Evolutionary conservation across 805 yeast genomes (phyloP).

Genomic region (Priceomyces fermenticarens): DNA sequence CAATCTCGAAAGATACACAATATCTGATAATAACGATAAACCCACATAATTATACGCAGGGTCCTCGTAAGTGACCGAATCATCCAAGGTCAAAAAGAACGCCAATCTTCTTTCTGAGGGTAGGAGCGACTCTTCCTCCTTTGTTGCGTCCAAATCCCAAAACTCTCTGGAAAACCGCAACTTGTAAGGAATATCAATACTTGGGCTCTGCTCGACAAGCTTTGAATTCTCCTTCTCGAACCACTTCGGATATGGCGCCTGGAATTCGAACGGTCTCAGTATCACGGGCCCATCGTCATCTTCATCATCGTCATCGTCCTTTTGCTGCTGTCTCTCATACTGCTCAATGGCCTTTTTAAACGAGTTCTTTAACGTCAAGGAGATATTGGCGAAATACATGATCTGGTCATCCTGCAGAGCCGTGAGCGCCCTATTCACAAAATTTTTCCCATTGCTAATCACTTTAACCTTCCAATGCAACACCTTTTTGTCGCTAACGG

Average conservation of each 20-base stretch:
- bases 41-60: slow-evolving; percentile 46
- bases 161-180: slow-evolving; percentile 33
- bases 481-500: slow-evolving; percentile 11
- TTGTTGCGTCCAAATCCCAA: slow-evolving; percentile 24
- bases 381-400: slow-evolving; percentile 26
- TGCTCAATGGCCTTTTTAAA: slow-evolving; percentile 13
- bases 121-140: slow-evolving; percentile 19
- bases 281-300: slow-evolving; percentile 25
- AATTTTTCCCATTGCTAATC: slow-evolving; percentile 34
- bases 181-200: slow-evolving; percentile 13
- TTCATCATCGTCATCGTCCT: slow-evolving; percentile 21
- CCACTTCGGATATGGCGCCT: slow-evolving; percentile 33
- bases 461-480: slow-evolving; percentile 30
- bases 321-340: slow-evolving; percentile 20
- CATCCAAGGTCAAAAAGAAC: slow-evolving; percentile 22
- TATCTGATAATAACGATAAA: slow-evolving; percentile 57
- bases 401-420: slow-evolving; percentile 26
- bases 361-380: slow-evolving; percentile 33
- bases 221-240: slow-evolving; percentile 14
- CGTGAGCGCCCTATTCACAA: slow-evolving; percentile 28
- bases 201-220: slow-evolving; percentile 12
- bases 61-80: slow-evolving; percentile 14
- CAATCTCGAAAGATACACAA: slow-evolving; percentile 49
- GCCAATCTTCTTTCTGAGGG: slow-evolving; percentile 24
- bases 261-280: slow-evolving; percentile 30